Evolutionary conservation across 1,139 yeast genomes (phyloP).

Genomic region (Yamadazyma buinensis): DNA sequence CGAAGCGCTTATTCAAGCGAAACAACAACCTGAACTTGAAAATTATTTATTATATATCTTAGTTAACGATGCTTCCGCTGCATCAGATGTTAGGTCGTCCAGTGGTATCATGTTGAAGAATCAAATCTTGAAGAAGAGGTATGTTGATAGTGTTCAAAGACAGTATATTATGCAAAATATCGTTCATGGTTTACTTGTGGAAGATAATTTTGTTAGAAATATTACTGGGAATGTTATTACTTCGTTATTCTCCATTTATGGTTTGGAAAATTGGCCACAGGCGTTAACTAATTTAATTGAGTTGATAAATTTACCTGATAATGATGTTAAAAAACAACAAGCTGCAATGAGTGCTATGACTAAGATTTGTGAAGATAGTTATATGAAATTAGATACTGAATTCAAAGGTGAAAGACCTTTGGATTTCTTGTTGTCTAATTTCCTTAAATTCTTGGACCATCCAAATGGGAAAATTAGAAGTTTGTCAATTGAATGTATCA

Average conservation of each 20-base stretch:
- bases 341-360: conserved; percentile 75
- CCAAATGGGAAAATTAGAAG: conserved; percentile 52
- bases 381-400: conserved; percentile 53
- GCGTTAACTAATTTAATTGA: conserved; percentile 65
- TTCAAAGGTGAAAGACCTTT: conserved; percentile 67
- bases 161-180: conserved; percentile 60
- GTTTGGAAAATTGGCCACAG: conserved; percentile 72
- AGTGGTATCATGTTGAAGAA: conserved; percentile 87
- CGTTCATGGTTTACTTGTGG: conserved; percentile 63
- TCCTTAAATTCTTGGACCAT: conserved; percentile 48
- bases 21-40: conserved; percentile 67
- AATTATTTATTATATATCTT: conserved; percentile 74
- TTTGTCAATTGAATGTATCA: conserved; percentile 67
- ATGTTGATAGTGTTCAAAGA: conserved; percentile 27
- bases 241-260: conserved; percentile 69
- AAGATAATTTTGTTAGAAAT: conserved; percentile 64
- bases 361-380: conserved; percentile 86
- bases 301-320: conserved; percentile 38
- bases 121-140: conserved; percentile 44
- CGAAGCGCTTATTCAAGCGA: conserved; percentile 66
- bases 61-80: conserved; percentile 45
- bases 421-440: conserved; percentile 61
- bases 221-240: conserved; percentile 91
- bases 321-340: conserved; percentile 44
- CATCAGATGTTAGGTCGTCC: conserved; percentile 71